Percentiles rank a stretch among this genome's conserved stretches.
Conservation (phyloP, 2,329 filamentous ascomycete species). For the Alternaria longipes region DNA sequence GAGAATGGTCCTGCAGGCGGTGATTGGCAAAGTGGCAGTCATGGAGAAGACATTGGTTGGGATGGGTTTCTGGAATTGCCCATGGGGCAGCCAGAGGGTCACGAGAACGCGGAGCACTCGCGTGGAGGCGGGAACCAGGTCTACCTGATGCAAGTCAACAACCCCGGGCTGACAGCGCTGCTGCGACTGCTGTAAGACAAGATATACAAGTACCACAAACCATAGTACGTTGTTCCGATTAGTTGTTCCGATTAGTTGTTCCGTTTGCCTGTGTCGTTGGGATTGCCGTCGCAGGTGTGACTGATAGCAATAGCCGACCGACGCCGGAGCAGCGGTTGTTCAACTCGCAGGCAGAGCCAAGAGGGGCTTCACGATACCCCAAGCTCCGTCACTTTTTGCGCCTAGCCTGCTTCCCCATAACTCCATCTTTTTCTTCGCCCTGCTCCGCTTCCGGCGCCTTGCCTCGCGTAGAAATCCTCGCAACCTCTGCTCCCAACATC, state of each 20-base stretch:
- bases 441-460: background rate
- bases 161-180: slow-evolving; percentile 33
- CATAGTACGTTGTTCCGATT: background rate
- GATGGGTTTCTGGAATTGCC: slow-evolving; percentile 19
- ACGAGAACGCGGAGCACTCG: slow-evolving; percentile 24
- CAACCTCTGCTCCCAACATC: background rate
- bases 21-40: slow-evolving; percentile 10
- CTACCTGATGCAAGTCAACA: slow-evolving; percentile 42
- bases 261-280: slow-evolving; percentile 1
- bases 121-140: slow-evolving; percentile 26
- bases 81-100: slow-evolving; percentile 25
- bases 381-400: slow-evolving; percentile 12
- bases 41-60: slow-evolving; percentile 14
- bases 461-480: background rate
- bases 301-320: background rate
- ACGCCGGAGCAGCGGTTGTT: background rate
- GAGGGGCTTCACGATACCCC: slow-evolving; percentile 16
- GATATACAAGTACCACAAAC: background rate
- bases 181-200: slow-evolving; percentile 14
- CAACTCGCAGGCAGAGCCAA: slow-evolving; percentile 8
- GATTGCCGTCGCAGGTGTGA: background rate
- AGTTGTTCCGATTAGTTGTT: background rate
- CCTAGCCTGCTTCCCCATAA: slow-evolving; percentile 16
- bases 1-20: slow-evolving; percentile 9
- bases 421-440: slow-evolving; percentile 6